These are phyloP conservation scores for Solanum medicagineum DNA, from an alignment of 257 asterid species.

Conservation along the genomic window DNA sequence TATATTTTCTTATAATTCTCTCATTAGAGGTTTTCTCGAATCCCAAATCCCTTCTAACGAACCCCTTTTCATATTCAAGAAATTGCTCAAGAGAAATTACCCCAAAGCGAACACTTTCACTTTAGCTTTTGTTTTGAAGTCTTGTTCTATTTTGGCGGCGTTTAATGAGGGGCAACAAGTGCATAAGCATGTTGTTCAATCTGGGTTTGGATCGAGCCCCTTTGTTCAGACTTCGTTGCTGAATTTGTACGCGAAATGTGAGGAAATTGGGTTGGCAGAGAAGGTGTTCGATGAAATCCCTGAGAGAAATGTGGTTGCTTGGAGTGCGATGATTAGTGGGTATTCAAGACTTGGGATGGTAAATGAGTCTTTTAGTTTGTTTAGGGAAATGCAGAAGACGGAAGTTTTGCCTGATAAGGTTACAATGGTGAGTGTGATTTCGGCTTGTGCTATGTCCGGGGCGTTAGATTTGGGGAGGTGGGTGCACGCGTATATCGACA, in stretches of 20 bases:
- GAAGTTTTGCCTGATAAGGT: conserved; percentile 61
- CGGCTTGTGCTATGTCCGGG: conserved; percentile 59
- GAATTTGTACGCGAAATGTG: conserved; percentile 49
- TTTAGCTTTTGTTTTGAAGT: conserved; percentile 49
- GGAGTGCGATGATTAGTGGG: conserved; percentile 64
- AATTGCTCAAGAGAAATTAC: conserved; percentile 19
- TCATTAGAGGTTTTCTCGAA: conserved; percentile 43
- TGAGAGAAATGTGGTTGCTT: conserved; percentile 47
- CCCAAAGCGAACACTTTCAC: conserved; percentile 51
- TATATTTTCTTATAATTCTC: conserved; percentile 42
- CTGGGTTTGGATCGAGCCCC: conserved; percentile 31
- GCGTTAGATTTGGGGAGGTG: conserved; percentile 66
- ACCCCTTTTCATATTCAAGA: conserved; percentile 36
- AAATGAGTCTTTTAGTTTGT: conserved; percentile 49
- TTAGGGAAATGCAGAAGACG: conserved; percentile 52
- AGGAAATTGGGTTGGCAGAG: conserved; percentile 33
- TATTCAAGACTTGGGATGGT: conserved; percentile 46
- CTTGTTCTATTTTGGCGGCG: conserved; percentile 43
- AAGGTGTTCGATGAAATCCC: conserved; percentile 71
- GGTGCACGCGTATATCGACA: conserved; percentile 47
- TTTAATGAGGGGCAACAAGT: conserved; percentile 45
- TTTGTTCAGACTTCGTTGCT: conserved; percentile 57
- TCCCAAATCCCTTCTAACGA: conserved; percentile 15
- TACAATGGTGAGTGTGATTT: conserved; percentile 54
- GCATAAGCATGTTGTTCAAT: conserved; percentile 44